phyloP scores from a whole-genome alignment of 257 asterid genomes.

The Solanum appendiculatum region DNA sequence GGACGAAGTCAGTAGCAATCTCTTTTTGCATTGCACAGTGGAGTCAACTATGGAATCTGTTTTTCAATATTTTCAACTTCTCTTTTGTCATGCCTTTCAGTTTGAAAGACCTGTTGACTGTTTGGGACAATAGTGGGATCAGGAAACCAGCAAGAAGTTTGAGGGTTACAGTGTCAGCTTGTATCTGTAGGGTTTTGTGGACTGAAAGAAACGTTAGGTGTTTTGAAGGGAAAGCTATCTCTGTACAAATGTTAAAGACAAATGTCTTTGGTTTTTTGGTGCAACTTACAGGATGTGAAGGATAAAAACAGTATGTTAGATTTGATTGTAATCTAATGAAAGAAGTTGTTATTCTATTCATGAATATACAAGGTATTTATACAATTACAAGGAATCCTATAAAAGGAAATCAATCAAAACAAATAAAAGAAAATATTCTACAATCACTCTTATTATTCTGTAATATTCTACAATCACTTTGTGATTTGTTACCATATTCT shows the following conservation, averaged over 20 bases:
- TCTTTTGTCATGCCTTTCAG: neutral
- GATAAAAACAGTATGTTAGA: neutral
- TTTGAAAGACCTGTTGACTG: neutral
- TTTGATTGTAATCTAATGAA: too few relatives aligned
- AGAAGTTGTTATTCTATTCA: too few relatives aligned
- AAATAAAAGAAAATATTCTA: too few relatives aligned
- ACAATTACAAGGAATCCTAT: too few relatives aligned
- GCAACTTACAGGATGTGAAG: neutral
- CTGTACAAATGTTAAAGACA: neutral
- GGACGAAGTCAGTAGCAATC: neutral
- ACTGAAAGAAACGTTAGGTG: neutral
- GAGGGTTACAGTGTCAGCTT: neutral
- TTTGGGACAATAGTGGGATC: neutral
- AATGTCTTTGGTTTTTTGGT: neutral
- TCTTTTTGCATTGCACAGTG: neutral
- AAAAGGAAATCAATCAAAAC: too few relatives aligned
- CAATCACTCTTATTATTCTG: too few relatives aligned
- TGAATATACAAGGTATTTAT: too few relatives aligned
- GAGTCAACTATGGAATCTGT: neutral
- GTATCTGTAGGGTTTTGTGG: neutral
- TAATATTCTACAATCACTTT: too few relatives aligned
- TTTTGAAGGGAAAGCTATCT: neutral
- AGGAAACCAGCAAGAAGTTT: neutral
- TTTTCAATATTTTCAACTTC: neutral
- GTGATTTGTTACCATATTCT: too few relatives aligned